Evolutionary conservation across 805 yeast species (phyloP).

Genomic region (Metschnikowia cerradonensis): DNA sequence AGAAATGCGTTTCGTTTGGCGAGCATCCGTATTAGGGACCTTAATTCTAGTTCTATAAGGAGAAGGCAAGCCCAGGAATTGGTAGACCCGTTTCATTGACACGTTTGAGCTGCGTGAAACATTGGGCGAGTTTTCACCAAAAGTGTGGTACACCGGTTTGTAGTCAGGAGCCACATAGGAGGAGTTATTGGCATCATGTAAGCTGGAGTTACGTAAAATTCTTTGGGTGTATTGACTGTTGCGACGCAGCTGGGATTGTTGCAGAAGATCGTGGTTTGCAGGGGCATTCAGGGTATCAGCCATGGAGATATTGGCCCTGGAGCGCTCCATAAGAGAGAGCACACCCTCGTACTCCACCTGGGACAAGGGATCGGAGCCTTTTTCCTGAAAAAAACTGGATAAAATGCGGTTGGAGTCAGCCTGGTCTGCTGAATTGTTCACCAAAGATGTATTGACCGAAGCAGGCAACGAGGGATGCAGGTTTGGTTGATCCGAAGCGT

Average conservation of each 20-base stretch:
- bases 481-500: slow-evolving; percentile 1
- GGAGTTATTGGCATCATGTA: slow-evolving; percentile 16
- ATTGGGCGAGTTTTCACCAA: slow-evolving; percentile 18
- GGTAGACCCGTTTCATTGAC: slow-evolving; percentile 41
- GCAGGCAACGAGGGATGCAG: slow-evolving; percentile 1
- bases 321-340: slow-evolving; percentile 44
- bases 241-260: slow-evolving; percentile 3
- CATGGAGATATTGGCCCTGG: slow-evolving; percentile 15
- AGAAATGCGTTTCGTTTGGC: slow-evolving; percentile 12
- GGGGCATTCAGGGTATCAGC: slow-evolving; percentile 8
- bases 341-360: slow-evolving; percentile 84
- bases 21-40: slow-evolving; percentile 25
- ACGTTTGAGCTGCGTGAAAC: slow-evolving; percentile 22
- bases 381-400: slow-evolving; percentile 64
- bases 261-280: slow-evolving; percentile 5
- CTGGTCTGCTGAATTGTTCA: slow-evolving; percentile 6
- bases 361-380: slow-evolving; percentile 70
- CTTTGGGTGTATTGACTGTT: slow-evolving; percentile 26
- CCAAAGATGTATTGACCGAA: slow-evolving; percentile 7
- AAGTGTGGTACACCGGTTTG: slow-evolving; percentile 34
- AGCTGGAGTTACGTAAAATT: slow-evolving; percentile 24
- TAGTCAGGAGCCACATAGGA: slow-evolving; percentile 34
- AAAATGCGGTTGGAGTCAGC: slow-evolving; percentile 48
- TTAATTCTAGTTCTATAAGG: slow-evolving; percentile 40
- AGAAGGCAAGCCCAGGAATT: slow-evolving; percentile 43